Percentiles rank a stretch among this genome's conserved stretches.
These are phyloP conservation scores for Aegle marmelos DNA, from an alignment of 345 rosid species.

Conservation along the genomic window DNA sequence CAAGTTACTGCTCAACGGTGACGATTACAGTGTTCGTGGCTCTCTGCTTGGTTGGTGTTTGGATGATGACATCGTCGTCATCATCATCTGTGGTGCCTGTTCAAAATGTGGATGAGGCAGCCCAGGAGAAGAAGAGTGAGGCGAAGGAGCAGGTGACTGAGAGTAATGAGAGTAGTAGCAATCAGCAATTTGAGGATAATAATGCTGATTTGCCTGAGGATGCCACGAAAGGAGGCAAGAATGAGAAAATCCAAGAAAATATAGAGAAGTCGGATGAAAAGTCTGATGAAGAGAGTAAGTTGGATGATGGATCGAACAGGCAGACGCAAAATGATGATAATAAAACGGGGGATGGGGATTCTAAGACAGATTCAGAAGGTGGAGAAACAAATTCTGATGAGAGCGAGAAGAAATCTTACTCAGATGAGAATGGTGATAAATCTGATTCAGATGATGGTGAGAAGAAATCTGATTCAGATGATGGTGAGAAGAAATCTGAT, in stretches of 20 bases:
- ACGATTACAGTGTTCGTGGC: conserved; percentile 80
- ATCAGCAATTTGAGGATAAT: conserved; percentile 51
- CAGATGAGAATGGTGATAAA: conserved; percentile 36
- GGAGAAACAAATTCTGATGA: conserved; percentile 34
- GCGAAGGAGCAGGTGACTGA: conserved; percentile 44
- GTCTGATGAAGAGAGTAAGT: conserved; percentile 35
- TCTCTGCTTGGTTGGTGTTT: conserved; percentile 84
- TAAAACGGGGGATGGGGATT: conserved; percentile 25
- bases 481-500: conserved; percentile 36
- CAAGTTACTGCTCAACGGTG: conserved; percentile 81
- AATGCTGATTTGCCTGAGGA: conserved; percentile 66
- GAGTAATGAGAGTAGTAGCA: conserved; percentile 20
- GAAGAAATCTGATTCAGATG: conserved; percentile 39
- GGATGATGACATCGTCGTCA: conserved; percentile 90
- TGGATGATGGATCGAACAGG: conserved; percentile 27
- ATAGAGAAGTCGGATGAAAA: conserved; percentile 34
- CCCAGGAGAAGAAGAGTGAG: conserved; percentile 56
- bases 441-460: conserved; percentile 37
- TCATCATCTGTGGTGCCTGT: conserved; percentile 69
- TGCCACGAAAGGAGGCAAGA: conserved; percentile 54
- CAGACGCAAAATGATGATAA: conserved; percentile 30
- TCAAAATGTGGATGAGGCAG: conserved; percentile 52
- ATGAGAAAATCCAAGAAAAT: conserved; percentile 29
- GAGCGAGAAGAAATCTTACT: conserved; percentile 34
- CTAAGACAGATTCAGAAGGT: conserved; percentile 24